These are phyloP conservation scores for Chimonanthus salicifolius DNA, from an alignment of 164 flowering plant species.

Conservation along the genomic window DNA sequence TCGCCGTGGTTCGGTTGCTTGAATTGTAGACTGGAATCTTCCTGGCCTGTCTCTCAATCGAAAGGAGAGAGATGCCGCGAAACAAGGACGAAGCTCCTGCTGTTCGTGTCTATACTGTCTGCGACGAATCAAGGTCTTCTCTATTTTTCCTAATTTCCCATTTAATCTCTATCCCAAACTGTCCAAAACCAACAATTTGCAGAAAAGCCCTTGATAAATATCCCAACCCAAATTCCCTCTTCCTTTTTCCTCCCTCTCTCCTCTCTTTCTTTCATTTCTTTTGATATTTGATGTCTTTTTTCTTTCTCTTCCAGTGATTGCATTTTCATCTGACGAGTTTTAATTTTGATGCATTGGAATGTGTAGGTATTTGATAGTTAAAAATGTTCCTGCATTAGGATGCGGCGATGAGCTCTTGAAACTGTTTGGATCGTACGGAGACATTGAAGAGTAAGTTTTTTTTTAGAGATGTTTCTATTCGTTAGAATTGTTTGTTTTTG, in stretches of 20 bases:
- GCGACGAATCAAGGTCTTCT: conserved; percentile 83
- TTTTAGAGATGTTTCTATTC: not conserved
- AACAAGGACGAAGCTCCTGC: conserved; percentile 66
- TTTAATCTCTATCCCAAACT: not conserved
- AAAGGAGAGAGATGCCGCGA: conserved; percentile 38
- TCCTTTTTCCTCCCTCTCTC: not conserved
- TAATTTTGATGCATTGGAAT: not conserved
- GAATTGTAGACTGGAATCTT: not conserved
- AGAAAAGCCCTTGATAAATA: not conserved
- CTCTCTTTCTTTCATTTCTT: not conserved
- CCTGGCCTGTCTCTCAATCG: not conserved
- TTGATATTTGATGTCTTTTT: not conserved
- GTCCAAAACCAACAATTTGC: not conserved
- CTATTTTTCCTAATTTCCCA: not conserved
- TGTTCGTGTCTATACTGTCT: conserved; percentile 88
- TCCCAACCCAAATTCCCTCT: not conserved
- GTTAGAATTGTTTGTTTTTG: too few relatives aligned
- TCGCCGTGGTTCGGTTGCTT: too few relatives aligned
- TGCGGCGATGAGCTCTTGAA: conserved; percentile 69
- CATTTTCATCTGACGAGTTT: not conserved
- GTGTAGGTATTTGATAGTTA: conserved; percentile 70
- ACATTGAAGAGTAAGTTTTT: conserved; percentile 64
- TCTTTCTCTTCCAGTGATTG: not conserved
- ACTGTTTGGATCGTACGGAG: conserved; percentile 68
- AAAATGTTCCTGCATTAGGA: conserved; percentile 82